Conservation (phyloP, 768 basidiomycete genomes). For the Sporobolomyces pararoseus region DNA sequence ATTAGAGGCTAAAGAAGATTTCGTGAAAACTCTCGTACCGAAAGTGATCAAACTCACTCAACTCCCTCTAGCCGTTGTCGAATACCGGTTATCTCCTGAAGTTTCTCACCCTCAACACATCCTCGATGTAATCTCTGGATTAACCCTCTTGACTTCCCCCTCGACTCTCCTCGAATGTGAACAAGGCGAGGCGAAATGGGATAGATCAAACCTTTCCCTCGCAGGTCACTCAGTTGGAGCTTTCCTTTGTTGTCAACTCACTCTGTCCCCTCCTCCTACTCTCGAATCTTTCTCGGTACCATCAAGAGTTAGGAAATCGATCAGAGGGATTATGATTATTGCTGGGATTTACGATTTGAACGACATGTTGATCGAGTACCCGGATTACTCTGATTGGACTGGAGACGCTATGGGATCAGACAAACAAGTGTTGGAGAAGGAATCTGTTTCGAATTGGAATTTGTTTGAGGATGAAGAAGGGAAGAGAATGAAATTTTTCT, state of each 20-base stretch:
- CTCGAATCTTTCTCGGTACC: slow-evolving; percentile 20
- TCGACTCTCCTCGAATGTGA: slow-evolving; percentile 12
- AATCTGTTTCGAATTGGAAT: slow-evolving; percentile 34
- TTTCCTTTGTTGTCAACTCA: slow-evolving; percentile 31
- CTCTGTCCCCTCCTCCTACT: slow-evolving; percentile 8
- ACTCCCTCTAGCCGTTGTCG: slow-evolving; percentile 33
- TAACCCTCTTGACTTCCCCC: slow-evolving; percentile 18
- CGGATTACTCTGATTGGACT: slow-evolving; percentile 41
- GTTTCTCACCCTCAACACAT: slow-evolving; percentile 27
- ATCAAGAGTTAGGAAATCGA: not conserved
- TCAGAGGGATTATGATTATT: slow-evolving; percentile 33
- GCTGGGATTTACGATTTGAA: slow-evolving; percentile 45
- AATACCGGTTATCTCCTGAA: slow-evolving; percentile 34
- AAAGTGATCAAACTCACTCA: slow-evolving; percentile 6
- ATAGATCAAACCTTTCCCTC: slow-evolving; percentile 10
- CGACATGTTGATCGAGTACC: slow-evolving; percentile 43
- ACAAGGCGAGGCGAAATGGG: slow-evolving; percentile 14
- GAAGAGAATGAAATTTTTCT: slow-evolving; percentile 15
- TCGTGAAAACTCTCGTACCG: slow-evolving; percentile 23
- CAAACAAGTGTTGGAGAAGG: not conserved
- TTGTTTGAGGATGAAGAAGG: not conserved
- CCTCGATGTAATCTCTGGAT: slow-evolving; percentile 31
- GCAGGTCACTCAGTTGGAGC: slow-evolving; percentile 39
- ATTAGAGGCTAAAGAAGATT: slow-evolving; percentile 34
- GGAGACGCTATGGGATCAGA: slow-evolving; percentile 39